A percentile compares a stretch with the other conserved stretches of the same genome.
Conservation (phyloP, 2,329 filamentous ascomycete genomes). For the Chrysoporthe deuterocubensis region DNA sequence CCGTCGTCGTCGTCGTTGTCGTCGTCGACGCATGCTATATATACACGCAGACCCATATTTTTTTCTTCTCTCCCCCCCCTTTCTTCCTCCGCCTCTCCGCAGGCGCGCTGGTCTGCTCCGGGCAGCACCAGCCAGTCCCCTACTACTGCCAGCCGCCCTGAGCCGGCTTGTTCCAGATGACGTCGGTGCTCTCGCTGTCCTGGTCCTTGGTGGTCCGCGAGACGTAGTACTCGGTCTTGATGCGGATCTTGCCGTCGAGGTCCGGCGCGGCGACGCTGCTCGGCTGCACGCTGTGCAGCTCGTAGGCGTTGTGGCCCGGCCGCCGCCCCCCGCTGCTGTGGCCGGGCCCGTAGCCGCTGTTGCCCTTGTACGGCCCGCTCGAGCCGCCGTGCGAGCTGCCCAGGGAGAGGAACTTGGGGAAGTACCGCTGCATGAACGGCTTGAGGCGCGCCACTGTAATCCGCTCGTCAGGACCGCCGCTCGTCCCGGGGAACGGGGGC, state of each 20-base stretch:
- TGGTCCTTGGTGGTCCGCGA: background rate
- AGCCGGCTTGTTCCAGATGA: background rate
- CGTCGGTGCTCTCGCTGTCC: background rate
- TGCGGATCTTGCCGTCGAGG: background rate
- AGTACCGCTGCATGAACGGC: background rate
- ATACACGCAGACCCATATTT: background rate
- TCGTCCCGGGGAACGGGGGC: too few species aligned
- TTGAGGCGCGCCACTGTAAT: background rate
- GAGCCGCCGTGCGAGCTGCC: background rate
- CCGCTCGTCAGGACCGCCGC: background rate
- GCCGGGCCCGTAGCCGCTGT: background rate
- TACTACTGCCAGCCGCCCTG: background rate
- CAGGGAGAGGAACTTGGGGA: background rate
- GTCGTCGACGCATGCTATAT: background rate
- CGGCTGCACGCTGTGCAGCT: conserved; percentile 12
- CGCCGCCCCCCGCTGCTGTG: background rate
- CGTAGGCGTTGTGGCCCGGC: background rate
- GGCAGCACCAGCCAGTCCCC: too few species aligned
- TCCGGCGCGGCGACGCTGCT: background rate
- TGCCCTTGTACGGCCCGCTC: background rate
- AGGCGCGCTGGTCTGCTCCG: too few species aligned
- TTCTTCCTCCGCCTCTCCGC: background rate
- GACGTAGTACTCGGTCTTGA: background rate
- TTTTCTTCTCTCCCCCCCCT: background rate
- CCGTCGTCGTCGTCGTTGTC: background rate